Conservation (phyloP, 371 early-diverging fungal genomes). For the Cokeromyces recurvatus region DNA sequence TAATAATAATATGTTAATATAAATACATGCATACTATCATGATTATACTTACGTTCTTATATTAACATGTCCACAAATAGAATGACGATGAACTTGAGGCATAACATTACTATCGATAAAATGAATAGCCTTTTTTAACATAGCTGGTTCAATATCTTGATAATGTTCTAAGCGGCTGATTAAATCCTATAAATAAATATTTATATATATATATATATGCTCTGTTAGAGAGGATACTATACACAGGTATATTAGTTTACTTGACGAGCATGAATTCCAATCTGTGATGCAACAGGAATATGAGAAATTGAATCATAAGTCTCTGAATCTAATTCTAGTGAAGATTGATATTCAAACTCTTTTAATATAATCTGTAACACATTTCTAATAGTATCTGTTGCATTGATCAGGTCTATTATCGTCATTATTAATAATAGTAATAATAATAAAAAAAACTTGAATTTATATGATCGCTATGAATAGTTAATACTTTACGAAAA, state of each 20-base stretch:
- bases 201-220: not conserved
- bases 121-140: slow-evolving; percentile 45
- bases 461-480: not conserved
- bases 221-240: too few species aligned
- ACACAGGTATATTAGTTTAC: slow-evolving; percentile 11
- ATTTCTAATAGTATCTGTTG: slow-evolving; percentile 59
- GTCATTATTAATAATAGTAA: not conserved
- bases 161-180: slow-evolving; percentile 60
- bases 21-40: not conserved
- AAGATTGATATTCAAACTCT: slow-evolving; percentile 68
- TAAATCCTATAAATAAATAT: slow-evolving; percentile 37
- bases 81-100: slow-evolving; percentile 54
- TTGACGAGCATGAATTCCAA: slow-evolving; percentile 61
- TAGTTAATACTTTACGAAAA: slow-evolving; percentile 41
- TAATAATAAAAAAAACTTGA: not conserved
- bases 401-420: slow-evolving; percentile 56
- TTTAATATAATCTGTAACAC: slow-evolving; percentile 60
- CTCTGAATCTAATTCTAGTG: slow-evolving; percentile 54
- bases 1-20: too few species aligned
- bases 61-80: slow-evolving; percentile 61
- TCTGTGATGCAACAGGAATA: slow-evolving; percentile 60
- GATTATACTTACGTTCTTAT: slow-evolving; percentile 51
- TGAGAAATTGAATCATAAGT: slow-evolving; percentile 65
- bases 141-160: slow-evolving; percentile 49
- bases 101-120: slow-evolving; percentile 55